Evolutionary conservation across 306 rosid species (phyloP), one percentile per base, ranked within the genome.

Genomic region (Phaseolus lunatus): DNA sequence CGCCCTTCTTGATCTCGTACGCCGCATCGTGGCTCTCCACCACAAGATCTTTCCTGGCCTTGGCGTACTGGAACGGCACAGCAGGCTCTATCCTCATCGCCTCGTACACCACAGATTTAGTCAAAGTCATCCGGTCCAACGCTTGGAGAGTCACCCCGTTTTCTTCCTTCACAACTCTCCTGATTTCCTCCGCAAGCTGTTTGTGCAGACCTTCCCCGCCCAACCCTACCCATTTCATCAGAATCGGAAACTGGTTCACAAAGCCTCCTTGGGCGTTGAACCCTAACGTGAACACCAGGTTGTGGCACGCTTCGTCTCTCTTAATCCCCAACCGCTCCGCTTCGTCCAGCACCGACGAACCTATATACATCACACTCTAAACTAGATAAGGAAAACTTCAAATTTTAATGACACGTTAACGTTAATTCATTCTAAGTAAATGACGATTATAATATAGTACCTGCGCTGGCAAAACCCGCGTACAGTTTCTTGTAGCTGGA

Each of bases 261-360:
- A 89, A 67, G 3, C 96, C 98, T 0, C 93, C 98, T 12, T 65
- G 88, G 0, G 98, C 88, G 68, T 89, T 93, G 80, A 91, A 93
- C 29, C 90, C 83, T 12, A 85, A 81, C 70, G 85, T 65, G 81
- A 93, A 93, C 2, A 91, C 70, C 0, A 93, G 43, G 20, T 93
- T 93, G 31, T 93, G 95, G 27, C 87, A 83, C 5, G 98, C 96
- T 66, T 88, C 94, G 3, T 89, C 90, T 19, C 89, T 54, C 14
- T 86, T 18, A 2, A 93, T 78, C 4, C 90, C 92, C 0, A 54
- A 73, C 0, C 69, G 26, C 54, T 83, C 89, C 0, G 98, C 96
- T 65, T 88, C 87, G 35, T 93, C 88, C 18, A 93, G 45, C 26
- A 84, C 57, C 22, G 81, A 24, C 1, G 83, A 18, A 0, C 86